These are phyloP conservation scores for Secale cereale DNA, from an alignment of 176 grass and related monocot genomes.

Conservation along the genomic window DNA sequence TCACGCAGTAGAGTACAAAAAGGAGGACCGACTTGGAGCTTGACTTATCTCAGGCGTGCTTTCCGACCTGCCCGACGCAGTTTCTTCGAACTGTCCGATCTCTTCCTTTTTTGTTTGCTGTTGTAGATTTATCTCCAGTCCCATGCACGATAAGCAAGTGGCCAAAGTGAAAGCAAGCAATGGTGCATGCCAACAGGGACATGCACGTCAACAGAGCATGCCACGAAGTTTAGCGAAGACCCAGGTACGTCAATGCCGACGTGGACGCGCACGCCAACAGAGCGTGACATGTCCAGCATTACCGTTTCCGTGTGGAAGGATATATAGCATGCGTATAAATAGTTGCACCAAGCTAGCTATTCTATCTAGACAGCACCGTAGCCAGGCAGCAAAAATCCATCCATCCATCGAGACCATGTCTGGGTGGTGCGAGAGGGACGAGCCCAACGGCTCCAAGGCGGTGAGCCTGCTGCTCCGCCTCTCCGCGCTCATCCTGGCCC, in stretches of 20 bases:
- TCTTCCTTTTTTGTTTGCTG: neutral
- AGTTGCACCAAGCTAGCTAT: neutral
- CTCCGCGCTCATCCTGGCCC: neutral
- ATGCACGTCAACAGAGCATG: neutral
- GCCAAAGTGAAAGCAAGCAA: no score
- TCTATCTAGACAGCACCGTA: neutral
- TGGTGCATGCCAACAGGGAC: neutral
- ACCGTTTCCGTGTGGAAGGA: no score
- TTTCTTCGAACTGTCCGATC: neutral
- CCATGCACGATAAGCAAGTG: neutral
- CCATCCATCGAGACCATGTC: neutral
- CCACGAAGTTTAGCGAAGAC: neutral
- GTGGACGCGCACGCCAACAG: neutral
- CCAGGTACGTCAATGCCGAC: neutral
- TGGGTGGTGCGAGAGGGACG: neutral
- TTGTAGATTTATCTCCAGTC: neutral
- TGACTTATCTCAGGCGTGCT: neutral
- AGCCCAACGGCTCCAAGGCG: conserved; percentile 20
- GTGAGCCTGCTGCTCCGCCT: conserved; percentile 29
- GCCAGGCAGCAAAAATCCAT: neutral
- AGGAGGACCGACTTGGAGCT: neutral
- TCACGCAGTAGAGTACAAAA: neutral
- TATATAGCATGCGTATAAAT: neutral
- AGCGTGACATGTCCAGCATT: neutral
- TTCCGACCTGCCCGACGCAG: neutral